Conservation (phyloP, 306 rosid species). For the Erythrophleum fordii region DNA sequence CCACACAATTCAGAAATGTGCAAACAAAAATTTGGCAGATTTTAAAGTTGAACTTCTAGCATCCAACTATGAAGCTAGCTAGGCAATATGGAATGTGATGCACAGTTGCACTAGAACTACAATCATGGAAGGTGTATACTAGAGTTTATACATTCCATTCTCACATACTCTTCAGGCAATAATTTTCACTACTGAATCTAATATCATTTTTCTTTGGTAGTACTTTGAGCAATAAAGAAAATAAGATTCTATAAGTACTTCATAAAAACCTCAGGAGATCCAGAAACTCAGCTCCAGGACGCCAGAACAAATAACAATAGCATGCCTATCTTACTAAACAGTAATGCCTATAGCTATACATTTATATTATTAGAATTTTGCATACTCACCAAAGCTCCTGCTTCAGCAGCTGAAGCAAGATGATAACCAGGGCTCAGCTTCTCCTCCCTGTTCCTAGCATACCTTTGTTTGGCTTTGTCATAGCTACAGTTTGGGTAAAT, state of each 20-base stretch:
- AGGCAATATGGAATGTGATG: conserved; percentile 25
- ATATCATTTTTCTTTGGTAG: conserved; percentile 20
- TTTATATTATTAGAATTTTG: conserved; percentile 29
- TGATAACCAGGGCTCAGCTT: conserved; percentile 76
- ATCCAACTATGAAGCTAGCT: conserved; percentile 32
- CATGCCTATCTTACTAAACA: conserved; percentile 12
- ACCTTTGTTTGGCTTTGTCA: conserved; percentile 84
- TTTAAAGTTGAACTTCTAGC: conserved; percentile 28
- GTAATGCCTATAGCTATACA: conserved; percentile 11
- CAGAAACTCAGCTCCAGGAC: conserved; percentile 25
- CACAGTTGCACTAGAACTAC: not conserved
- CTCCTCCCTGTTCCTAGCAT: conserved; percentile 68
- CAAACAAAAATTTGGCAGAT: not conserved
- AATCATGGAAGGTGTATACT: conserved; percentile 21
- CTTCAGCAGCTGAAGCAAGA: conserved; percentile 98
- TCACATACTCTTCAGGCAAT: conserved; percentile 29
- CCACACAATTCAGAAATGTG: conserved; percentile 18
- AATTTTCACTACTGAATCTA: conserved; percentile 27
- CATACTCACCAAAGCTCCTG: conserved; percentile 87
- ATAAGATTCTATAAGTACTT: conserved; percentile 17
- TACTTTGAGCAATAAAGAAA: not conserved
- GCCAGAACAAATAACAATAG: conserved; percentile 24
- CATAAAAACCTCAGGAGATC: conserved; percentile 18
- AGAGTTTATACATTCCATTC: conserved; percentile 16
- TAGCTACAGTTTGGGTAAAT: conserved; percentile 56